Conservation (phyloP, 805 yeast genomes). For the Lipomyces sp. region DNA sequence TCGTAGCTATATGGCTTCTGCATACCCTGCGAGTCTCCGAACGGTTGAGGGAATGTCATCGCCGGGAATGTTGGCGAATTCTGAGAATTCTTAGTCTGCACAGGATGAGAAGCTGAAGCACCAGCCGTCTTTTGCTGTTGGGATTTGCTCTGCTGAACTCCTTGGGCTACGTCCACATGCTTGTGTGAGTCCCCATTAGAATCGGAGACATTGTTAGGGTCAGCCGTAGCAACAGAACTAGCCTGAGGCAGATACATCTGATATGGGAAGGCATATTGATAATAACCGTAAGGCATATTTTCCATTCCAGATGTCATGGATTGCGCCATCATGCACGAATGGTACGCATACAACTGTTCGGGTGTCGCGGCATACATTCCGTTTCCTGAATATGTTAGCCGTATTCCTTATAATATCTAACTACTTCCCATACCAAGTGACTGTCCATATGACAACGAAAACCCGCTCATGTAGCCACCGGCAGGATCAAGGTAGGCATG, state of each 20-base stretch:
- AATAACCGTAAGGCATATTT: conserved; percentile 6
- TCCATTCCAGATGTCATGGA: conserved; percentile 3
- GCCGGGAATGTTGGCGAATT: neutral
- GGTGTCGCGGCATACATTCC: conserved; percentile 7
- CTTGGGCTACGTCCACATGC: neutral
- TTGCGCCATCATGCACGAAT: conserved; percentile 3
- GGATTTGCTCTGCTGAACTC: neutral
- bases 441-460: conserved; percentile 2
- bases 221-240: neutral
- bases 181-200: neutral
- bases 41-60: neutral
- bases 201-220: neutral
- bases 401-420: neutral
- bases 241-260: neutral
- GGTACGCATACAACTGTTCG: conserved; percentile 2
- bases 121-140: neutral
- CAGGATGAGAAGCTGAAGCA: neutral
- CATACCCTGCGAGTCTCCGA: neutral
- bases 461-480: neutral
- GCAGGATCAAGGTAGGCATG: conserved; percentile 5
- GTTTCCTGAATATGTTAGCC: neutral
- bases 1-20: neutral
- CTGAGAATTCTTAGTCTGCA: neutral
- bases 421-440: neutral
- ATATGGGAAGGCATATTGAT: conserved; percentile 5